Base-by-base conservation (phyloP, 495 filamentous ascomycete species). In the Penicillium paradoxum region DNA sequence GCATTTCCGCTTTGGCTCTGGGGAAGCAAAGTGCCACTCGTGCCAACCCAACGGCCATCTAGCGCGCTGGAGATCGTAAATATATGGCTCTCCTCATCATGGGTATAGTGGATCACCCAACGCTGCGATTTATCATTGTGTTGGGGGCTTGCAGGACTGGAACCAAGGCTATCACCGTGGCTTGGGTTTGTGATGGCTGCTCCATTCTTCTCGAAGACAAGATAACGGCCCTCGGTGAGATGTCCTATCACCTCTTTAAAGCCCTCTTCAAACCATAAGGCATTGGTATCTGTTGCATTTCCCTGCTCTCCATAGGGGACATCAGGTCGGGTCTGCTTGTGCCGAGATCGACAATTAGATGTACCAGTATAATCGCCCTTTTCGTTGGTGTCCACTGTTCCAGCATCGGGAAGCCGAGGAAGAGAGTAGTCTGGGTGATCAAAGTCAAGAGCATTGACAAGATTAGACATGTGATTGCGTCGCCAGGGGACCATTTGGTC, bases 371-470 rank as follows among this genome's bases (percentile, higher is more conserved):
- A 80, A 14, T 54, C 53, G 15, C 76, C 77, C 7, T 51, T 59
- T 1, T 54, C 38, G 24, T 67, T 59, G 24, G 58, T 68, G 18
- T 60, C 66, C 2, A 77, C 74, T 8, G 62, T 56, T 11, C 70
- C 68, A 6, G 71, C 72, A 15, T 71, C 63, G 0, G 77, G 78
- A 11, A 80, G 46, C 2, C 40, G 15, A 0, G 79, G 78, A 14
- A 82, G 51, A 24, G 66, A 70, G 53, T 63, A 71, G 45, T 82
- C 75, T 0, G 79, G 77, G 48, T 78, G 61, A 18, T 74, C 64
- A 38, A 82, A 69, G 49, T 81, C 77, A 56, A 82, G 68, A 13
- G 79, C 79, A 32, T 74, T 76, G 47, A 76, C 65, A 13, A 81
- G 68, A 46, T 78, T 69, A 13, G 77, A 80, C 79, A 82, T 82